Conservation (phyloP, 2,329 filamentous ascomycete genomes). For the Xylaria sp. region DNA sequence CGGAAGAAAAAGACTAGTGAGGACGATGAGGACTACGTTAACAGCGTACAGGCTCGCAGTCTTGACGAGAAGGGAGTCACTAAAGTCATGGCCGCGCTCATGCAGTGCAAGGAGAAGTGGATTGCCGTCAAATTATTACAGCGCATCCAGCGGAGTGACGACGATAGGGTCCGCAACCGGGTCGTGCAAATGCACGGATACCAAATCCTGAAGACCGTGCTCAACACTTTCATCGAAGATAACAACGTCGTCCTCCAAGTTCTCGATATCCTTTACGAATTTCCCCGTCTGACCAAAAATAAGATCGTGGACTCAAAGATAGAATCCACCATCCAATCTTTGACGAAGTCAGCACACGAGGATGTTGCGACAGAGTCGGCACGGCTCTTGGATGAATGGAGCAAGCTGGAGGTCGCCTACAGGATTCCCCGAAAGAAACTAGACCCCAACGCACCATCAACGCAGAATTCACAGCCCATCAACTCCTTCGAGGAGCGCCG, state of each 20-base stretch:
- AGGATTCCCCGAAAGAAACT: constrained; percentile 91
- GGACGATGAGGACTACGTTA: constrained; percentile 95
- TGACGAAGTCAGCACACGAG: constrained; percentile 76
- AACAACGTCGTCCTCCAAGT: constrained; percentile 90
- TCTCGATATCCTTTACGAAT: constrained; percentile 85
- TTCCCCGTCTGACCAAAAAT: constrained; percentile 92
- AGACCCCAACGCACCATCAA: constrained; percentile 70
- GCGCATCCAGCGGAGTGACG: constrained; percentile 86
- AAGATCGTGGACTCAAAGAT: constrained; percentile 98
- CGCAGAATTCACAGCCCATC: constrained; percentile 54
- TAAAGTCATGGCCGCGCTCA: constrained; percentile 75
- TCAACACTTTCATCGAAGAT: constrained; percentile 89
- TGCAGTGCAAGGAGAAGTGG: constrained; percentile 99
- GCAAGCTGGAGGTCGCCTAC: constrained; percentile 88
- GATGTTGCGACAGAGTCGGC: constrained; percentile 78
- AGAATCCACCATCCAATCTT: constrained; percentile 78
- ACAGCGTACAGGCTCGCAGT: constrained; percentile 65
- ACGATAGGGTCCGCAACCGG: constrained; percentile 86
- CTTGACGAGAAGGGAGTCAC: constrained; percentile 51
- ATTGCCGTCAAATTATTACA: constrained; percentile 94
- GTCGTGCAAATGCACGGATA: constrained; percentile 98
- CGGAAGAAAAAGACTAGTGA: constrained; percentile 92
- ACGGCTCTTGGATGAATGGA: constrained; percentile 84
- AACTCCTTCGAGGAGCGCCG: constrained; percentile 74
- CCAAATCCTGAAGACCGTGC: constrained; percentile 87